Percentiles rank a stretch among this genome's conserved stretches.
Evolutionary conservation across 2,329 filamentous ascomycete species (phyloP).

Genomic region (Coleophoma eucalyptorum): DNA sequence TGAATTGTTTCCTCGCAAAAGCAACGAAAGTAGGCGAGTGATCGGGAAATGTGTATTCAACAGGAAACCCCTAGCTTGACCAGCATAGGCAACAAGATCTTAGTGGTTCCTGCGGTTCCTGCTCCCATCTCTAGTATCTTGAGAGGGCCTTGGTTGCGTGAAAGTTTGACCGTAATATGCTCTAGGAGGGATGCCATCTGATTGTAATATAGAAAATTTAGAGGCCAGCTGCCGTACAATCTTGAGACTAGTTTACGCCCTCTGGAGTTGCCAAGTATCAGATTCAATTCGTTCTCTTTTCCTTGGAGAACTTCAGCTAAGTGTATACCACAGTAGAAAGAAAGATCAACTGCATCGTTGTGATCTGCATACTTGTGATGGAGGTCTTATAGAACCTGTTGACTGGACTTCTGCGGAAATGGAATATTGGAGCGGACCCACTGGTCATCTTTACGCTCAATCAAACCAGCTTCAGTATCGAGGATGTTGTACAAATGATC

Average conservation of each 20-base stretch:
- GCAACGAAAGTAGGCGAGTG: conserved; percentile 28
- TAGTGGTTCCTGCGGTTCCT: conserved; percentile 39
- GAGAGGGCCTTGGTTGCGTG: conserved; percentile 13
- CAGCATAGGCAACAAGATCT: conserved; percentile 25
- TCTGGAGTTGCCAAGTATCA: conserved; percentile 17
- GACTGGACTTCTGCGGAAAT: background rate
- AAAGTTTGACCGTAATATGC: background rate
- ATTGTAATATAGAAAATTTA: conserved; percentile 6
- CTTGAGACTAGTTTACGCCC: conserved; percentile 13
- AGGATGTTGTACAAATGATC: conserved; percentile 21
- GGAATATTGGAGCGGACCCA: conserved; percentile 4
- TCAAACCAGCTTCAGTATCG: conserved; percentile 9
- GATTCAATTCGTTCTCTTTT: conserved; percentile 12
- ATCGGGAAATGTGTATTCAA: conserved; percentile 41
- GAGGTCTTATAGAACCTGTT: conserved; percentile 19
- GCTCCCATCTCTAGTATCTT: conserved; percentile 40
- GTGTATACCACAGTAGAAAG: conserved; percentile 10
- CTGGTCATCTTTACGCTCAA: conserved; percentile 4
- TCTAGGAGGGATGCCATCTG: conserved; percentile 11
- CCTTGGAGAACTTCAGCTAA: conserved; percentile 17
- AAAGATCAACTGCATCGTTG: conserved; percentile 11
- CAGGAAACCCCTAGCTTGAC: conserved; percentile 10
- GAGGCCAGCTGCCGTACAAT: conserved; percentile 16
- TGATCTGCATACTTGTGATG: conserved; percentile 28
- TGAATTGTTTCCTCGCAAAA: conserved; percentile 14